A percentile compares a stretch with the other conserved stretches of the same genome.
These are phyloP conservation scores for Chaetomium globosum DNA, from an alignment of 2,329 filamentous ascomycete genomes.

Conservation along the genomic window DNA sequence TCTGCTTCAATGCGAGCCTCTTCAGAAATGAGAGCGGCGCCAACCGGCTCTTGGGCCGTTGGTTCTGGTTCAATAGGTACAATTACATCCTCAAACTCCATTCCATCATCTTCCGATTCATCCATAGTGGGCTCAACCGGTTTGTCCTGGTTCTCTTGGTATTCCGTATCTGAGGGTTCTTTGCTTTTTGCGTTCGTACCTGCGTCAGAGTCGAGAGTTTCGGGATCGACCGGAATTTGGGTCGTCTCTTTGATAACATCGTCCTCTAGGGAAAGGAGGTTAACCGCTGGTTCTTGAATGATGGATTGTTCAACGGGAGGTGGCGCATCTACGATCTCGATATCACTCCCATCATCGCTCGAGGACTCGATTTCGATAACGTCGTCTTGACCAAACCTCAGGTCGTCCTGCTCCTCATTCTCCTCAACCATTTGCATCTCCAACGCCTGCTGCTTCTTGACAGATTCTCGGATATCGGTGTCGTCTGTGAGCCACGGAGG, in stretches of 20 bases:
- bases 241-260: conserved; percentile 2
- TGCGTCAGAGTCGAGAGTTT: too few species aligned
- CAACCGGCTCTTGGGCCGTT: conserved; percentile 4
- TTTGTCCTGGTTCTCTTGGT: neutral
- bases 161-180: neutral
- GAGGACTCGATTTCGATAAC: conserved; percentile 66
- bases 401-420: conserved; percentile 60
- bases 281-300: conserved; percentile 22
- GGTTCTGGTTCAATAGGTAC: conserved; percentile 26
- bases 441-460: conserved; percentile 60
- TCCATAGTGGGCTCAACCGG: neutral
- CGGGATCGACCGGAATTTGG: neutral
- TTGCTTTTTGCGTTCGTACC: neutral
- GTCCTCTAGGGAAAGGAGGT: conserved; percentile 29
- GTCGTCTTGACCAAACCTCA: conserved; percentile 50
- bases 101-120: conserved; percentile 35
- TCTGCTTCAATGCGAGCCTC: conserved; percentile 35
- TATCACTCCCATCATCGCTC: conserved; percentile 58
- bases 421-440: conserved; percentile 66
- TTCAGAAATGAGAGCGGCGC: conserved; percentile 37
- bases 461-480: conserved; percentile 66
- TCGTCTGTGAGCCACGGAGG: conserved; percentile 74
- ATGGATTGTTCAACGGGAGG: conserved; percentile 39
- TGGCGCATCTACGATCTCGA: conserved; percentile 59
- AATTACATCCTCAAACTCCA: conserved; percentile 46